phyloP scores from a whole-genome alignment of 768 basidiomycete genomes.

The Rhizopogon sp. region DNA sequence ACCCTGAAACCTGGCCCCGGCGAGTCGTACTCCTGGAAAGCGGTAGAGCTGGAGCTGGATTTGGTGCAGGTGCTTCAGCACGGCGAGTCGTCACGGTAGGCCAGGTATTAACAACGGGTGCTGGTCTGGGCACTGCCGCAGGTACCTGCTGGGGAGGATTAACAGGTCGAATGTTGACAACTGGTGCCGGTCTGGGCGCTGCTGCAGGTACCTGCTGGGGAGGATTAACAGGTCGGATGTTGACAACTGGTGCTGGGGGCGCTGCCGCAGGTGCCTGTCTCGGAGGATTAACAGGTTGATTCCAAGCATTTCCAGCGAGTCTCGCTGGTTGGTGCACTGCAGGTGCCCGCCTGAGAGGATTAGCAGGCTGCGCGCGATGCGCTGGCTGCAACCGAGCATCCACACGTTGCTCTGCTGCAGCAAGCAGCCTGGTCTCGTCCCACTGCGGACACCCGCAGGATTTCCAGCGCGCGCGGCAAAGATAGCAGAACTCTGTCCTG shows the following conservation, averaged over 20 bases:
- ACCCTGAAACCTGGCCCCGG: neutral
- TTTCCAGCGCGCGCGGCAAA: conserved; percentile 59
- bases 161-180: neutral
- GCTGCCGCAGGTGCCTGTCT: neutral
- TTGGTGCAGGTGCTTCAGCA: neutral
- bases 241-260: neutral
- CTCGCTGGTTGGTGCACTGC: neutral
- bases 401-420: conserved; percentile 41
- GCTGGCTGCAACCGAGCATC: conserved; percentile 32
- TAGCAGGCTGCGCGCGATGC: conserved; percentile 26
- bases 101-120: neutral
- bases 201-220: neutral
- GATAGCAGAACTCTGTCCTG: conserved; percentile 35
- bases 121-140: neutral
- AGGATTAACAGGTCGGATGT: neutral
- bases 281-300: neutral
- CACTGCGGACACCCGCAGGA: conserved; percentile 59
- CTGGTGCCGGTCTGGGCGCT: neutral
- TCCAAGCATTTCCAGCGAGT: neutral
- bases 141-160: neutral
- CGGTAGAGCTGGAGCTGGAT: neutral
- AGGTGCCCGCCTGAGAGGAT: conserved; percentile 9
- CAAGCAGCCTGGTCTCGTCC: conserved; percentile 45
- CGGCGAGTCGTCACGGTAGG: neutral
- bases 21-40: neutral